These are phyloP conservation scores for Nemania sp. DNA, from an alignment of 2,329 filamentous ascomycete species.

Conservation along the genomic window DNA sequence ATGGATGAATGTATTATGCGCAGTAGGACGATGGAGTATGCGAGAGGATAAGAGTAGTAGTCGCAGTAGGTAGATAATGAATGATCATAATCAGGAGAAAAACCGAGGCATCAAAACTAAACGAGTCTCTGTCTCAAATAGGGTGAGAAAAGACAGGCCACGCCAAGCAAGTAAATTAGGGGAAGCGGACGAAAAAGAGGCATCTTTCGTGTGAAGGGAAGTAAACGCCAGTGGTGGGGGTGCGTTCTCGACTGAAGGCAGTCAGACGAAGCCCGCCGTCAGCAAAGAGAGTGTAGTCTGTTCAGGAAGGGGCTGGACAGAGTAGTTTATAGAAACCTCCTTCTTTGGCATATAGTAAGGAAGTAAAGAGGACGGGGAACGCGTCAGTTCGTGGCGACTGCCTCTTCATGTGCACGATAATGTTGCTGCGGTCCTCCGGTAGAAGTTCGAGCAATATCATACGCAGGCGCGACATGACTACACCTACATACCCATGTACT, in stretches of 20 bases:
- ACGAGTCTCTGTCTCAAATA: constrained; percentile 7
- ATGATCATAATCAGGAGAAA: not conserved
- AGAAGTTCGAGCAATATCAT: constrained; percentile 22
- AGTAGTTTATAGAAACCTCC: too few species aligned
- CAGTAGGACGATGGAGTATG: not conserved
- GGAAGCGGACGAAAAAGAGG: constrained; percentile 1
- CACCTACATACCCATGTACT: not conserved
- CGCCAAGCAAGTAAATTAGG: constrained; percentile 17
- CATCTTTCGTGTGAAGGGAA: not conserved
- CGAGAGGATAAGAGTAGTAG: not conserved
- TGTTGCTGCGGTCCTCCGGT: constrained; percentile 5
- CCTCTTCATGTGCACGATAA: not conserved
- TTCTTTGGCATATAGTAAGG: not conserved
- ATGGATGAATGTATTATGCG: not conserved
- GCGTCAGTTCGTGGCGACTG: not conserved
- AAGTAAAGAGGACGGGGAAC: not conserved
- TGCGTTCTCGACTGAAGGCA: constrained; percentile 2
- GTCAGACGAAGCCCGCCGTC: not conserved
- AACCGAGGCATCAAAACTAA: not conserved
- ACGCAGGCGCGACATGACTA: constrained; percentile 31
- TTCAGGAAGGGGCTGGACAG: too few species aligned
- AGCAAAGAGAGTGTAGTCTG: too few species aligned
- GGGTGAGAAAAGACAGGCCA: constrained; percentile 7
- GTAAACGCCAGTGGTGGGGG: not conserved
- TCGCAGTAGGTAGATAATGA: too few species aligned